Conservation (phyloP, 805 yeast species). For the Kluyveromyces wickerhamii region DNA sequence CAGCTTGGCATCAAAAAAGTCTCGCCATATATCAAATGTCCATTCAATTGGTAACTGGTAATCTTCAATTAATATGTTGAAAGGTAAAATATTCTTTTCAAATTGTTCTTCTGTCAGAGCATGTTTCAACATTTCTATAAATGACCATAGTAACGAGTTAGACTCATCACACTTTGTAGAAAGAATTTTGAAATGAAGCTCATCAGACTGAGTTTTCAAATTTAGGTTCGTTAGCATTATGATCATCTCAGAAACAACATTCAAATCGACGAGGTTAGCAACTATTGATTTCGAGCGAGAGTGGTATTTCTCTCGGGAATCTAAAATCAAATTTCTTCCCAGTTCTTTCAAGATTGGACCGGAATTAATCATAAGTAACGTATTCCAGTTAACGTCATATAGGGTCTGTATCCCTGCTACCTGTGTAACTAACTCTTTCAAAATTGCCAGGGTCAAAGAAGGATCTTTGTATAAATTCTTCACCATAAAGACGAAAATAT, state of each 20-base stretch:
- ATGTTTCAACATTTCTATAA: constrained; percentile 48
- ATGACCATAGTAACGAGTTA: constrained; percentile 56
- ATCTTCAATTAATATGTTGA: constrained; percentile 34
- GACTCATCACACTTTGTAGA: constrained; percentile 69
- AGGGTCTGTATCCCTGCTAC: constrained; percentile 77
- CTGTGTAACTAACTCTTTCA: constrained; percentile 56
- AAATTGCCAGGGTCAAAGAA: constrained; percentile 50
- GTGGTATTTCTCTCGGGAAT: constrained; percentile 39
- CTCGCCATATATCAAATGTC: constrained; percentile 78
- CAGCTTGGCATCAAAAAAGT: constrained; percentile 27
- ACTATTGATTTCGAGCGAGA: constrained; percentile 46
- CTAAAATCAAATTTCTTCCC: constrained; percentile 48
- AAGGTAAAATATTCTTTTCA: constrained; percentile 31
- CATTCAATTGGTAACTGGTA: constrained; percentile 47
- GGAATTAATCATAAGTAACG: constrained; percentile 57
- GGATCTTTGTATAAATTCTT: constrained; percentile 58
- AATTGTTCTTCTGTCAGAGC: constrained; percentile 34
- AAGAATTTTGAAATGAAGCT: constrained; percentile 58
- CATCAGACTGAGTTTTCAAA: constrained; percentile 33
- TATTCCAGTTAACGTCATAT: constrained; percentile 57
- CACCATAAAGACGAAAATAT: constrained; percentile 51
- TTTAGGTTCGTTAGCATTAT: constrained; percentile 47
- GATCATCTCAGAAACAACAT: constrained; percentile 54
- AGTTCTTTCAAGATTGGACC: constrained; percentile 48
- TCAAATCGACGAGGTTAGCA: constrained; percentile 35